Percentiles rank a stretch among this genome's conserved stretches.
phyloP scores from a whole-genome alignment of 306 rosid genomes.

The Rosa rugosa region DNA sequence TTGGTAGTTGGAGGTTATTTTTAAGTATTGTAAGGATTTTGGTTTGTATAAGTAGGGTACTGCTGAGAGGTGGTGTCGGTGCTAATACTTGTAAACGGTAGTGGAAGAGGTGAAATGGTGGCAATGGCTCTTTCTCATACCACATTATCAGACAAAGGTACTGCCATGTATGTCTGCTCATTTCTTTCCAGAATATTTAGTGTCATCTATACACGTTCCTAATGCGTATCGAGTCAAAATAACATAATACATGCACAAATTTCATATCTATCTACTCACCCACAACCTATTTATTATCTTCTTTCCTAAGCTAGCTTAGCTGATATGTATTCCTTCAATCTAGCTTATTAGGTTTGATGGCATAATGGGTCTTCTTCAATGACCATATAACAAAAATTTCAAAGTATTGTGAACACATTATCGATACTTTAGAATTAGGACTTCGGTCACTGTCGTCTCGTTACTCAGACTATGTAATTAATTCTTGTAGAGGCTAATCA shows the following conservation, averaged over 20 bases:
- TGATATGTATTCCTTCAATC: too few species aligned
- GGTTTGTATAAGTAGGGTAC: not conserved
- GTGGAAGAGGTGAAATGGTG: not conserved
- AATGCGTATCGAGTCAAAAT: not conserved
- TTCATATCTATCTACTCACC: too few species aligned
- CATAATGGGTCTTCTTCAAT: not conserved
- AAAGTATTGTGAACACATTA: not conserved
- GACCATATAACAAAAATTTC: not conserved
- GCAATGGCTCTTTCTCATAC: not conserved
- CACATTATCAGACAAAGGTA: not conserved
- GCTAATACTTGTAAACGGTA: not conserved
- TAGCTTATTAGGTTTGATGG: not conserved
- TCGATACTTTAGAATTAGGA: not conserved
- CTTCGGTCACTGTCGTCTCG: too few species aligned
- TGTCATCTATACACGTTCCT: not conserved
- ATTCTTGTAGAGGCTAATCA: not conserved
- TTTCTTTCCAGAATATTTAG: not conserved
- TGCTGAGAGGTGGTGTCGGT: not conserved
- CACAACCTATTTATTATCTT: too few species aligned
- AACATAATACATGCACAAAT: too few species aligned
- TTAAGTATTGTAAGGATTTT: not conserved
- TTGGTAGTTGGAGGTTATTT: not conserved
- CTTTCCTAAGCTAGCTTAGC: too few species aligned
- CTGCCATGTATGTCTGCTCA: not conserved
- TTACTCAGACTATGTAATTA: not conserved